phyloP scores from a whole-genome alignment of 2,329 filamentous ascomycete genomes.

The Hymenoscyphus albidus region DNA sequence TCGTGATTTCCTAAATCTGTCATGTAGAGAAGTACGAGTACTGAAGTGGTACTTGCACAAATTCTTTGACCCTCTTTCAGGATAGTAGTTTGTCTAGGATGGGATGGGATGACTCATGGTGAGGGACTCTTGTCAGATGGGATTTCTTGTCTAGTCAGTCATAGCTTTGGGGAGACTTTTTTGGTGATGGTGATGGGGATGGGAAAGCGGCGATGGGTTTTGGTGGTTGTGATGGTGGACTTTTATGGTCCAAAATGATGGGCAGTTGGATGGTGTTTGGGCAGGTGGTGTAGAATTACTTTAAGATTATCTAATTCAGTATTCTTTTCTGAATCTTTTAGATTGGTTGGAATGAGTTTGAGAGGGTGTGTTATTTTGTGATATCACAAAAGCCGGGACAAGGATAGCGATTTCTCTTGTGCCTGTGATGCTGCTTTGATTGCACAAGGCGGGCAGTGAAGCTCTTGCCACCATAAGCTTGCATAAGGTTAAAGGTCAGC shows the following conservation, averaged over 20 bases:
- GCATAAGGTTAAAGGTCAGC: slow-evolving; percentile 16
- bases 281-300: too few relatives aligned
- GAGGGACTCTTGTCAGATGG: not conserved
- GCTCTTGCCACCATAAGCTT: slow-evolving; percentile 1
- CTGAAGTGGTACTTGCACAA: too few relatives aligned
- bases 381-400: not conserved
- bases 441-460: not conserved
- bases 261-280: not conserved
- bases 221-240: too few relatives aligned
- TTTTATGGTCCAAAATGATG: too few relatives aligned
- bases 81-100: not conserved
- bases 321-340: too few relatives aligned
- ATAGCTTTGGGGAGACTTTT: not conserved
- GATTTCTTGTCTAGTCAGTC: too few relatives aligned
- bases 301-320: not conserved
- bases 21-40: too few relatives aligned
- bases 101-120: not conserved
- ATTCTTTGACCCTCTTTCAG: too few relatives aligned
- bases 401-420: not conserved
- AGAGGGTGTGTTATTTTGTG: too few relatives aligned
- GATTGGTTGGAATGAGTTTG: too few relatives aligned
- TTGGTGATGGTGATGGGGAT: not conserved
- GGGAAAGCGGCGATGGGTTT: not conserved
- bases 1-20: not conserved
- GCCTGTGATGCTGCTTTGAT: not conserved